These are phyloP conservation scores for Globisporangium lucens DNA, from an alignment of 352 stramenopile species.

Conservation along the genomic window DNA sequence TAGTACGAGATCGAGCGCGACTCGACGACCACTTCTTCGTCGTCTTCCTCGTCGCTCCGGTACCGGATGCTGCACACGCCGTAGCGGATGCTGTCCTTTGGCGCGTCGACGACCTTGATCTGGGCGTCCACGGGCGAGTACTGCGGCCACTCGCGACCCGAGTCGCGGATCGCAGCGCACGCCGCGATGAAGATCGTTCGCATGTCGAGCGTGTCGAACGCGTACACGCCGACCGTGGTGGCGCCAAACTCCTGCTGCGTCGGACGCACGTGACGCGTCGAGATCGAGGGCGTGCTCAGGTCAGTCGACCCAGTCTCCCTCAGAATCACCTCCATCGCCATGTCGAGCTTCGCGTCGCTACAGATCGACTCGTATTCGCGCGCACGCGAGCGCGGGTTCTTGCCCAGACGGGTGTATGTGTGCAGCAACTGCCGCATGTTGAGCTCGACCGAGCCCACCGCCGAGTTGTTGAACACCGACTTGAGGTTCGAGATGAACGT, in stretches of 20 bases:
- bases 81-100: slow-evolving; percentile 42
- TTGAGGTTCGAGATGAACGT: slow-evolving; percentile 42
- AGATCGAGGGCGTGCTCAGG: slow-evolving; percentile 38
- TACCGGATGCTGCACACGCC: slow-evolving; percentile 35
- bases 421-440: slow-evolving; percentile 55
- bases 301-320: slow-evolving; percentile 40
- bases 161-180: slow-evolving; percentile 38
- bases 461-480: slow-evolving; percentile 29
- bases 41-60: slow-evolving; percentile 17
- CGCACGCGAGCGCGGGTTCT: slow-evolving; percentile 27
- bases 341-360: slow-evolving; percentile 40
- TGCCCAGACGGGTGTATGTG: slow-evolving; percentile 51
- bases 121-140: slow-evolving; percentile 30
- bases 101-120: slow-evolving; percentile 32
- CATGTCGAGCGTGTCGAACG: slow-evolving; percentile 49
- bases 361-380: slow-evolving; percentile 49
- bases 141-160: slow-evolving; percentile 41
- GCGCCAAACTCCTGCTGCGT: slow-evolving; percentile 33
- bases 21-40: slow-evolving; percentile 30
- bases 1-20: slow-evolving; percentile 26
- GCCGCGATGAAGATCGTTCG: slow-evolving; percentile 37
- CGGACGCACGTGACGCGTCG: slow-evolving; percentile 25
- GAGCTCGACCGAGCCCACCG: slow-evolving; percentile 25
- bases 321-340: slow-evolving; percentile 48
- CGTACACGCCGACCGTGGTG: slow-evolving; percentile 46